Percentiles rank a stretch among this genome's conserved stretches.
phyloP scores from a whole-genome alignment of 1,284 basidiomycete species.

The Leccinum pachyderme region DNA sequence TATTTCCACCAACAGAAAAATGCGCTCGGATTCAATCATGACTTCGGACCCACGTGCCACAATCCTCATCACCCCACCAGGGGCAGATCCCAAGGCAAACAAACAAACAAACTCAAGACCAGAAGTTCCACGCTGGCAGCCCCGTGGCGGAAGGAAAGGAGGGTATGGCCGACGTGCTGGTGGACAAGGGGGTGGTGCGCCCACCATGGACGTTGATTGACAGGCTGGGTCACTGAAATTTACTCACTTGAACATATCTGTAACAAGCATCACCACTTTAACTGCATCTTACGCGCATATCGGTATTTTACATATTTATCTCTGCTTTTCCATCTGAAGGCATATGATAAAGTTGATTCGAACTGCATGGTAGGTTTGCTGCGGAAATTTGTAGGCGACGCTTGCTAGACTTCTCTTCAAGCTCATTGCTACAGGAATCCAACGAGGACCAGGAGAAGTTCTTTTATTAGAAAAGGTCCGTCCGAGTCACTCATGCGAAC shows the following conservation, averaged over 20 bases:
- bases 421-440: background rate
- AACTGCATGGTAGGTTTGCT: background rate
- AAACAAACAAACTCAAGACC: constrained; percentile 32
- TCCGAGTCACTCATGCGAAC: too few species aligned
- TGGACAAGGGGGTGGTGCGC: constrained; percentile 37
- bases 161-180: constrained; percentile 36
- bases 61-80: constrained; percentile 69
- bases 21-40: constrained; percentile 79
- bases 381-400: background rate
- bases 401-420: background rate
- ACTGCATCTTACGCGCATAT: constrained; percentile 23
- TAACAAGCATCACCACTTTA: constrained; percentile 16
- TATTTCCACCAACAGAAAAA: constrained; percentile 54
- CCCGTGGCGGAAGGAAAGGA: constrained; percentile 32
- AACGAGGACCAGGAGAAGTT: background rate
- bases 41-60: constrained; percentile 65
- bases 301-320: constrained; percentile 26
- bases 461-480: background rate
- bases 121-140: constrained; percentile 29
- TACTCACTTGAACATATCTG: constrained; percentile 9
- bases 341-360: too few species aligned
- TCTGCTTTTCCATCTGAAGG: background rate
- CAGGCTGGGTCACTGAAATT: constrained; percentile 7
- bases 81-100: constrained; percentile 58
- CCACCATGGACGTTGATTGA: constrained; percentile 37